Evolutionary conservation across 306 rosid species (phyloP), one percentile per base, ranked within the genome.

Genomic region (Nissolia schottii): DNA sequence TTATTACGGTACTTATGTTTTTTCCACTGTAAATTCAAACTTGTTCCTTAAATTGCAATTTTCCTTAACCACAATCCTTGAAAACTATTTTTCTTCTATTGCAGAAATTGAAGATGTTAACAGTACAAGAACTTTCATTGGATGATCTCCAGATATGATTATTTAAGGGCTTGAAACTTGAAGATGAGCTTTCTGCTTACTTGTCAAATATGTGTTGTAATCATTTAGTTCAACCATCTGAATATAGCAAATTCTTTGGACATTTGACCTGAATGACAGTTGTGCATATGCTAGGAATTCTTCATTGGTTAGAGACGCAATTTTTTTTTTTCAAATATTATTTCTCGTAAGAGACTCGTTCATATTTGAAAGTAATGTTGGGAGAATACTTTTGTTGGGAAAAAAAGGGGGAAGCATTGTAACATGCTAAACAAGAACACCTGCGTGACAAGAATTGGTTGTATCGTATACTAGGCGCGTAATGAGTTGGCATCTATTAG

Each of bases 41-140:
- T 8, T 74, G 48, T 57, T 74, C 54, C 67, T 56, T 32, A 46
- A 28, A 23, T 64, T 56, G n/a, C 68, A 50, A 24, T 48, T 54
- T 24, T 48, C 25, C 35, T 70, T 74, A 57, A 77, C 68, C 22
- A 37, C n/a, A n/a, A n/a, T 56, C 43, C 28, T 16, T 29, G 50
- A 34, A 31, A 48, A 51, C 41, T 31, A 27, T 60, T 63, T 59
- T 38, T 16, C 4, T 29, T 75, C 25, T 62, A 34, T 56, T 86
- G 85, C 89, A 94, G 99, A 91, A 90, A 85, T 81, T 94, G 79
- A 94, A 91, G 89, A 69, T 89, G 97, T 73, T 94, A 75, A 66
- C 86, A 3, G 79, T 76, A 10, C 58, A 86, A 7, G 99, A 89
- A 57, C 87, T 91, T 45, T 87, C 97, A n/a, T 79, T 94, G 79